These are phyloP conservation scores for Phytopythium sindhum DNA, from an alignment of 352 stramenopile genomes.

Conservation along the genomic window DNA sequence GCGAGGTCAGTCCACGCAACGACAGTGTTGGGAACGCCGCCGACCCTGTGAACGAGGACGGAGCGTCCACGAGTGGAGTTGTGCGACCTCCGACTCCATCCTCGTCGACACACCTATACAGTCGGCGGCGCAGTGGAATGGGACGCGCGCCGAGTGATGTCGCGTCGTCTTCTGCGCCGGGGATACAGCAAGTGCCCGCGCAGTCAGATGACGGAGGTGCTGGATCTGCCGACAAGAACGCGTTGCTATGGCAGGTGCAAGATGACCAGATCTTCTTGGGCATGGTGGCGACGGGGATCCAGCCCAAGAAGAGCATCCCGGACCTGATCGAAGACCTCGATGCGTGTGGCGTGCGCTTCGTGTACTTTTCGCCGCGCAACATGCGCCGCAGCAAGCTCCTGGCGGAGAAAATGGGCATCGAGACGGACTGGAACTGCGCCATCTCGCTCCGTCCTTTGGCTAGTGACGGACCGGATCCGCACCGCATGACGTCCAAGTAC, in stretches of 20 bases:
- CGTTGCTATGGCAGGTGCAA: constrained; percentile 81
- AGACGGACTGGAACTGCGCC: constrained; percentile 99
- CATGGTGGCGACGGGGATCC: constrained; percentile 94
- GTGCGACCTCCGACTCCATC: constrained; percentile 1
- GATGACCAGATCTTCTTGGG: constrained; percentile 97
- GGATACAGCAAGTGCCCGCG: not conserved
- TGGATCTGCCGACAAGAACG: constrained; percentile 52
- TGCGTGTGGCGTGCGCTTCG: constrained; percentile 95
- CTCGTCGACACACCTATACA: constrained; percentile 1
- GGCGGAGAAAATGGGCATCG: constrained; percentile 98
- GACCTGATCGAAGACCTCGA: constrained; percentile 95
- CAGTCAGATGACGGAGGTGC: constrained; percentile 8
- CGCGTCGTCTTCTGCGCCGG: constrained; percentile 35
- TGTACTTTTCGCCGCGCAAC: constrained; percentile 99
- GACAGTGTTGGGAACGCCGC: not conserved
- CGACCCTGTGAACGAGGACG: constrained; percentile 3
- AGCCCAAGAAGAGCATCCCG: constrained; percentile 93
- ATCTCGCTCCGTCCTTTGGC: constrained; percentile 95
- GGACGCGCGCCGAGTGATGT: constrained; percentile 40
- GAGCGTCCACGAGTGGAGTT: not conserved
- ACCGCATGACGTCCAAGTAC: constrained; percentile 97
- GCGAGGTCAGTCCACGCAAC: constrained; percentile 4
- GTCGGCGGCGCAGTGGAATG: constrained; percentile 5
- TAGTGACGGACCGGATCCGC: constrained; percentile 88
- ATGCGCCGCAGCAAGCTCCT: constrained; percentile 97